Evolutionary conservation across 2,329 filamentous ascomycete genomes (phyloP), one percentile per base, ranked within the genome.

Genomic region (Aspergillus sp.): DNA sequence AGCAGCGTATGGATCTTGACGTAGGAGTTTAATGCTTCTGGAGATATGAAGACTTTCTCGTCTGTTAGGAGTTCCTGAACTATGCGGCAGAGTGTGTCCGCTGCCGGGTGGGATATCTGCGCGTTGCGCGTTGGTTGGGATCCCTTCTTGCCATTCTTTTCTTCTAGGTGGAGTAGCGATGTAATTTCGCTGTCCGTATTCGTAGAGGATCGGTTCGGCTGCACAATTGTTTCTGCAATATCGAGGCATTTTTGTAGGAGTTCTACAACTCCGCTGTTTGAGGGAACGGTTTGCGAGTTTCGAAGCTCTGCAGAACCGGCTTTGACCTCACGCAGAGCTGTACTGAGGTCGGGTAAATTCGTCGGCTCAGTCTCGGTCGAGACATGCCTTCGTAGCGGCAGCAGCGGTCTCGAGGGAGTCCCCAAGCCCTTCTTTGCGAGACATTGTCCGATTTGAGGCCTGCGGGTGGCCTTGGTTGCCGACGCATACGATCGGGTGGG

Each of bases 21-120:
- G 74, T 97, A 98, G 64, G 84, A 74, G 57, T 83, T 80, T 40
- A 98, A 84, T 34, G 93, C 79, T 30, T 83, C 79, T 8, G 88
- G 85, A 4, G 90, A 89, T 69, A 98, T 89, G 76, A 92, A 90
- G 48, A 97, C 87, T 59, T 88, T 86, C 4, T 89, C 86, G 65
- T 93, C 85, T 48, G 83, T 82, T 58, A 96, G 73, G 55, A 97
- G 83, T 39, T 82, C 79, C 71, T 90, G 89, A n/a, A 89, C 86
- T 13, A 82, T 74, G 20, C 76, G 72, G 12, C 82, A 83, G 59
- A 87, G 75, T 37, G 75, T 71, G 19, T 75, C 73, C 24, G 78
- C 73, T 4, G 75, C 68, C 55, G 71, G 74, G 17, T 68, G 63
- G 42, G 72, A 71, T 24, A 67, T 61, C 44, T 73, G 72, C 20